A percentile compares a stretch with the other conserved stretches of the same genome.
Conservation (phyloP, 2,329 filamentous ascomycete genomes). For the Colletotrichum gigasporum region DNA sequence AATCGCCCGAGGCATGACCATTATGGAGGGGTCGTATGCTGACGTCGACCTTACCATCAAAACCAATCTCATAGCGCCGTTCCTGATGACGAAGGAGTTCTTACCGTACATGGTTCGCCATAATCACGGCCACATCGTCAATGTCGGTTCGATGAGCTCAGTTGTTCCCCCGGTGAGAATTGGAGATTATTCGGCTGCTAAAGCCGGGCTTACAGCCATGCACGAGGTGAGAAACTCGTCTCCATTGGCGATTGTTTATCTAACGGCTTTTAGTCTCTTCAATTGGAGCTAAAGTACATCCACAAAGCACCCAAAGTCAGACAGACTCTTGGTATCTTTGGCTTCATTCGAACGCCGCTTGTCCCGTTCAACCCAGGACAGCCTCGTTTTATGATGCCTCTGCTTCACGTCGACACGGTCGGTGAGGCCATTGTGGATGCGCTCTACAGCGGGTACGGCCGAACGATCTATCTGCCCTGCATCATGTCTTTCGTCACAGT, state of each 20-base stretch:
- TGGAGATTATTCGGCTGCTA: conserved; percentile 68
- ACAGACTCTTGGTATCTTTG: conserved; percentile 40
- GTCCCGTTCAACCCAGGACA: conserved; percentile 37
- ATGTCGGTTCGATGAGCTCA: conserved; percentile 66
- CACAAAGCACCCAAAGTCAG: conserved; percentile 41
- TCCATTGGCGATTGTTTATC: background rate
- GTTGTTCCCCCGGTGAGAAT: conserved; percentile 62
- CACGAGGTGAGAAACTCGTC: conserved; percentile 36
- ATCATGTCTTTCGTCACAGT: conserved; percentile 37
- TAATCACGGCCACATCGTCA: conserved; percentile 73
- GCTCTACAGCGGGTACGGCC: conserved; percentile 42
- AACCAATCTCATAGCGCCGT: conserved; percentile 67
- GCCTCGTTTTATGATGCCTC: conserved; percentile 40
- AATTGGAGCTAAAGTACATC: conserved; percentile 40
- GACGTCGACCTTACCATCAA: conserved; percentile 42
- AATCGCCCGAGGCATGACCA: conserved; percentile 37
- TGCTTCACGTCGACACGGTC: conserved; percentile 44
- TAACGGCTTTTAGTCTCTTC: conserved; percentile 35
- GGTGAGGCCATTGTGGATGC: conserved; percentile 39
- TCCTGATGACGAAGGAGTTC: conserved; percentile 66
- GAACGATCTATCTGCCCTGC: conserved; percentile 41
- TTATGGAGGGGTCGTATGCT: conserved; percentile 40
- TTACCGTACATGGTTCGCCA: conserved; percentile 64
- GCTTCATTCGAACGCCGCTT: conserved; percentile 44
- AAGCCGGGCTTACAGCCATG: conserved; percentile 48